Percentiles rank a stretch among this genome's conserved stretches.
These are phyloP conservation scores for Neonectria magnoliae DNA, from an alignment of 2,329 filamentous ascomycete genomes.

Conservation along the genomic window DNA sequence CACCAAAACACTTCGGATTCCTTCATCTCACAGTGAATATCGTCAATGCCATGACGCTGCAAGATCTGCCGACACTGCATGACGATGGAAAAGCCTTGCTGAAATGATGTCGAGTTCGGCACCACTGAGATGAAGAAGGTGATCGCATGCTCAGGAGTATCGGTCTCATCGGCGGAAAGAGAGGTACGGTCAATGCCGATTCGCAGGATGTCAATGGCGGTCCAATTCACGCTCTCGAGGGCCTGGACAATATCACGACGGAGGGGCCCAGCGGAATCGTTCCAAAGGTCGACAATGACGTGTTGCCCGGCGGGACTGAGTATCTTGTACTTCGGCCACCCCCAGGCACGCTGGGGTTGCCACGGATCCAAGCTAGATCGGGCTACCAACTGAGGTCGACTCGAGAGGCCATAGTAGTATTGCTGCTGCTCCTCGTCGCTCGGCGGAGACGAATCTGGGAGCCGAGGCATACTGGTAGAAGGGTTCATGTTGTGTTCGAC, in stretches of 20 bases:
- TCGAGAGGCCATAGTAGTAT: slow-evolving; percentile 21
- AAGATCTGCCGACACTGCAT: slow-evolving; percentile 9
- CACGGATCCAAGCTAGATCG: slow-evolving; percentile 9
- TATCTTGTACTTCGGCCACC: not conserved
- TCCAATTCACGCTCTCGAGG: slow-evolving; percentile 5
- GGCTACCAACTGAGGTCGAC: slow-evolving; percentile 15
- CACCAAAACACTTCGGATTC: not conserved
- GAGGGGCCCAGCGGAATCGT: slow-evolving; percentile 1
- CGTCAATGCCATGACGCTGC: not conserved
- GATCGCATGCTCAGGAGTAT: not conserved
- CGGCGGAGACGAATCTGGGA: not conserved
- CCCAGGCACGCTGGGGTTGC: not conserved
- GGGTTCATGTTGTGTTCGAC: too few species aligned
- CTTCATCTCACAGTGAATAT: slow-evolving; percentile 18
- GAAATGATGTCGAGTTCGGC: slow-evolving; percentile 4
- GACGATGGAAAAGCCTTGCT: not conserved
- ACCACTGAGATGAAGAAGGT: slow-evolving; percentile 20
- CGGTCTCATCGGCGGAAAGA: not conserved
- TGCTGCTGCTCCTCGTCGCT: not conserved
- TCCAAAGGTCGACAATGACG: slow-evolving; percentile 12
- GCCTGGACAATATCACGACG: slow-evolving; percentile 10
- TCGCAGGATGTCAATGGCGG: slow-evolving; percentile 12
- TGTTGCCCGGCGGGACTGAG: slow-evolving; percentile 1
- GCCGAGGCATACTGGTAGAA: not conserved
- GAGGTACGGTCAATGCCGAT: not conserved